Base-by-base conservation (phyloP, 2,329 filamentous ascomycete genomes). In the Onygenales sp. region DNA sequence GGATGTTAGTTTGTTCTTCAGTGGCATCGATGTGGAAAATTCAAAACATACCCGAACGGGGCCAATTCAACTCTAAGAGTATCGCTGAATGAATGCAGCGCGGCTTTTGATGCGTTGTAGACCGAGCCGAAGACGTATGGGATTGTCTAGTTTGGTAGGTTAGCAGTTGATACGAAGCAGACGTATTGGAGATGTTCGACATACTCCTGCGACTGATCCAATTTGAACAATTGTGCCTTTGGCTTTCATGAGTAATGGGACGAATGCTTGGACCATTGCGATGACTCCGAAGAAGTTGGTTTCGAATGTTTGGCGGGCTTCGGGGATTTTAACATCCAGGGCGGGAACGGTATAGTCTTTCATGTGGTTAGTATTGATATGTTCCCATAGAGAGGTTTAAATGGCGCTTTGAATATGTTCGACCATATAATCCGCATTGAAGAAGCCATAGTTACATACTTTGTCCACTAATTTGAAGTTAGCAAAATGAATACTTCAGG, bases 21-120 rank as follows among this genome's bases (percentile, higher is more conserved):
- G 11, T 14, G 34, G 17, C 40, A 46, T 39, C 11, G 40, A 17
- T 14, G 21, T 17, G 51, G n/a, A 10, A 47, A 32, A 56, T 45
- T 58, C 36, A 33, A 39, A 40, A 58, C 65, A 33, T 63, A 72
- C 70, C 68, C 69, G 44, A 71, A 70, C 1, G 79, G 80, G 54
- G 67, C 70, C 64, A 83, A 66, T 60, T 84, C 80, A 14, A 83
- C 74, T 10, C 81, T 74, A 46, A 83, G 63, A 0, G 79, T 81
- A 55, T 83, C 74, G 53, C 74, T 77, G 63, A 79, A 84, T 1
- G 74, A 70, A 61, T 83, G 79, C 37, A 84, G 61, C 0, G 81
- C 81, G 0, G 79, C 81, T 63, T 83, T 83, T 39, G 75, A 77
- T 6, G 79, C 78, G 59, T 80, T 81, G 68, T 84, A 84, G 13